phyloP scores from a whole-genome alignment of 305 asterid genomes.

The Rubia peregrina region DNA sequence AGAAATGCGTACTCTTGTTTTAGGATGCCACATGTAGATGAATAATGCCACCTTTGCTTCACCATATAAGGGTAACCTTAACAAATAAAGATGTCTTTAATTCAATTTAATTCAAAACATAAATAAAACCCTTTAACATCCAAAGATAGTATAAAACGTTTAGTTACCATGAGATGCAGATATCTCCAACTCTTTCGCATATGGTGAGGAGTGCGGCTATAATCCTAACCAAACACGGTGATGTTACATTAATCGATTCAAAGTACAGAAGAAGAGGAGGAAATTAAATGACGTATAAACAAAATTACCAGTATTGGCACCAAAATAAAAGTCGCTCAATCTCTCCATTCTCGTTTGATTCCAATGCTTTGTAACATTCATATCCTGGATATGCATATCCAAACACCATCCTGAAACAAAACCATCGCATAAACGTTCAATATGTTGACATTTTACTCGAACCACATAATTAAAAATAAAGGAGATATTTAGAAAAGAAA shows the following conservation, averaged over 20 bases:
- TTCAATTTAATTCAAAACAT: background rate
- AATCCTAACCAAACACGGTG: slow-evolving; percentile 16
- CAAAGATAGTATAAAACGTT: background rate
- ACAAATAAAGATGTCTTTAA: background rate
- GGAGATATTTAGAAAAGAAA: too few relatives aligned
- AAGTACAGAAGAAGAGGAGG: too few relatives aligned
- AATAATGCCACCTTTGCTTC: slow-evolving; percentile 45
- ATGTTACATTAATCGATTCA: too few relatives aligned
- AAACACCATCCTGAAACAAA: slow-evolving; percentile 19
- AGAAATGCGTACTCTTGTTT: slow-evolving; percentile 28
- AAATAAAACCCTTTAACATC: too few relatives aligned
- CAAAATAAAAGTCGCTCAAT: slow-evolving; percentile 21
- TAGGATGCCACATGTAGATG: slow-evolving; percentile 48
- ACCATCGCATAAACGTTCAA: background rate
- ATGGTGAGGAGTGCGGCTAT: slow-evolving; percentile 18
- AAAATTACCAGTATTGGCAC: slow-evolving; percentile 23
- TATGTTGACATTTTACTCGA: background rate
- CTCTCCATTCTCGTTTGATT: slow-evolving; percentile 5
- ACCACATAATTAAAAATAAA: too few relatives aligned
- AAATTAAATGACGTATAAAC: background rate
- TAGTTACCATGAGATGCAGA: slow-evolving; percentile 20
- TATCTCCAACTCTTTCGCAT: slow-evolving; percentile 22
- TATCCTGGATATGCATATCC: slow-evolving; percentile 25
- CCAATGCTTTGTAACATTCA: slow-evolving; percentile 22
- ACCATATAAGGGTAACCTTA: slow-evolving; percentile 46